Evolutionary conservation across 164 flowering plant genomes (phyloP).

Genomic region (Vitis riparia): DNA sequence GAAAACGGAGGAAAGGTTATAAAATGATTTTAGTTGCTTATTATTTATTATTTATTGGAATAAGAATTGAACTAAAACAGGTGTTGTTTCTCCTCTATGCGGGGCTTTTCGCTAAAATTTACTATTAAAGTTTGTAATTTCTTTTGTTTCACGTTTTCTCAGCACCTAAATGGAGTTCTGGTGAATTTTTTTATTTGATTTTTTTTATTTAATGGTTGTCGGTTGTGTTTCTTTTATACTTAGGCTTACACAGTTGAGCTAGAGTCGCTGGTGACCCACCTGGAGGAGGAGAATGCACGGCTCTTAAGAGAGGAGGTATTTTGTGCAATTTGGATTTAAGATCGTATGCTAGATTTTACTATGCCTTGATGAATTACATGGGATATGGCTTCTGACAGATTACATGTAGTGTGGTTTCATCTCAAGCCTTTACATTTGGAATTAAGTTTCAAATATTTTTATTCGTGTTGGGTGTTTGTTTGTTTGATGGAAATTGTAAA

Average conservation of each 20-base stretch:
- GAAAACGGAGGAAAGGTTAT: not conserved
- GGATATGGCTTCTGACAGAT: too few species aligned
- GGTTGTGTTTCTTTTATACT: not conserved
- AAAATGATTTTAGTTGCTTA: not conserved
- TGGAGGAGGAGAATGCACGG: conserved; percentile 45
- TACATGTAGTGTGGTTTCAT: too few species aligned
- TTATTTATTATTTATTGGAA: not conserved
- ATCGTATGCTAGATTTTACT: too few species aligned
- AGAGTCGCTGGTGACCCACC: conserved; percentile 41
- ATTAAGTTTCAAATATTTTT: too few species aligned
- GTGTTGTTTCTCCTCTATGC: too few species aligned
- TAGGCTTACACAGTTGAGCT: conserved; percentile 50
- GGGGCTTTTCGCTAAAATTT: too few species aligned
- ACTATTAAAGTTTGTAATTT: not conserved
- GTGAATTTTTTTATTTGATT: not conserved
- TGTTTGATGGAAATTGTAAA: too few species aligned
- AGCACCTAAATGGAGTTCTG: not conserved
- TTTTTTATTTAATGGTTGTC: not conserved
- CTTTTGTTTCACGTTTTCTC: not conserved
- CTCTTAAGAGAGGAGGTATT: conserved; percentile 45
- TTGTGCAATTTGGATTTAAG: not conserved
- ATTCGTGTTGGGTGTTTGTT: too few species aligned
- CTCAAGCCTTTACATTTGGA: too few species aligned
- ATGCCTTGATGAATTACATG: too few species aligned
- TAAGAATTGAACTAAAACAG: not conserved